A percentile compares a stretch with the other conserved stretches of the same genome.
Conservation (phyloP, 2,329 filamentous ascomycete genomes). For the Calonectria pseudoreteaudii region DNA sequence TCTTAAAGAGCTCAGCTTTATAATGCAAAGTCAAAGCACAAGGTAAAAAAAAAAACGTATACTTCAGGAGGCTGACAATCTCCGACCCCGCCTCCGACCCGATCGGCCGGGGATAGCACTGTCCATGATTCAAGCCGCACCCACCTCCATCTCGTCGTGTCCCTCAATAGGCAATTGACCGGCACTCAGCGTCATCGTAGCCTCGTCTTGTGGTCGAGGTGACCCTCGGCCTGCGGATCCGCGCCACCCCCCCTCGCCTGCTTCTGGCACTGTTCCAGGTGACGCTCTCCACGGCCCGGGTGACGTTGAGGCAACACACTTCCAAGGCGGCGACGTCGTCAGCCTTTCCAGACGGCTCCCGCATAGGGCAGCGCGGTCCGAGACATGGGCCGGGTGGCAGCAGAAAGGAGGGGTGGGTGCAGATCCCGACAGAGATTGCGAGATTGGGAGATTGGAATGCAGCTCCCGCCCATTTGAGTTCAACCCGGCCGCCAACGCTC, state of each 20-base stretch:
- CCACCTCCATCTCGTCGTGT: neutral
- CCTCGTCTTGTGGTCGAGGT: neutral
- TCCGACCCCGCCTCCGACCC: neutral
- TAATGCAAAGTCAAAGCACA: slow-evolving; percentile 4
- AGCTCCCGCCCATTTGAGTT: slow-evolving; percentile 10
- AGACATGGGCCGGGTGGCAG: neutral
- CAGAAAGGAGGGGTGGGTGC: neutral
- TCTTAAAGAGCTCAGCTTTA: neutral
- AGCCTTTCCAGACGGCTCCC: neutral
- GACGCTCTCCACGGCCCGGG: neutral
- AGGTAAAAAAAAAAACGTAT: neutral
- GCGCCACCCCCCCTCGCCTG: neutral
- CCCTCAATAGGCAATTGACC: neutral
- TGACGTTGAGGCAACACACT: neutral
- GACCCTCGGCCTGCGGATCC: neutral
- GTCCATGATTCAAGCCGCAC: neutral
- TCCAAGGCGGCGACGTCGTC: neutral
- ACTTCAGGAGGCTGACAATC: neutral
- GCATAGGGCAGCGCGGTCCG: neutral
- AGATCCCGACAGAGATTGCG: neutral
- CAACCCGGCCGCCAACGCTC: neutral
- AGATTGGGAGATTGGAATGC: neutral
- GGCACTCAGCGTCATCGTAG: neutral
- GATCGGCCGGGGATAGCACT: neutral
- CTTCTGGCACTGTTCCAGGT: neutral